Conservation (phyloP, 2,329 filamentous ascomycete species). For the Incumbomyces delicatus region DNA sequence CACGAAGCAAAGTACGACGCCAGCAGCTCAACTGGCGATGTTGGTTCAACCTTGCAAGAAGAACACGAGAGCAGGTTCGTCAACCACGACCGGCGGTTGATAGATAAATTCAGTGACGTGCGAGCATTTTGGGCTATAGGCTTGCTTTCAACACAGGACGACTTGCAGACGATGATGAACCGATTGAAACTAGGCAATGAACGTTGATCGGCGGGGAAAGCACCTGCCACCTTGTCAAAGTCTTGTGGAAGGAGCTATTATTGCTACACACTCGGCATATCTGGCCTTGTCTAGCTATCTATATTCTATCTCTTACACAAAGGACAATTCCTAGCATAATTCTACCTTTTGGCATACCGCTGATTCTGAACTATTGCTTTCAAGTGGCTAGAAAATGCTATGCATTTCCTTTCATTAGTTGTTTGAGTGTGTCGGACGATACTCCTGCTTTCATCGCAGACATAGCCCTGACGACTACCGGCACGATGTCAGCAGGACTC, state of each 20-base stretch:
- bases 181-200: not conserved
- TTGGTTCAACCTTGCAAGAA: conserved; percentile 8
- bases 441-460: not conserved
- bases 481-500: not conserved
- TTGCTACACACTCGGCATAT: no score
- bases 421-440: not conserved
- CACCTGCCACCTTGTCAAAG: no score
- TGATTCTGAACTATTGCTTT: no score
- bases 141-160: conserved; percentile 65
- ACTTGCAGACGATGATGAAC: conserved; percentile 53
- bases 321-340: no score
- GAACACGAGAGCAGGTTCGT: conserved; percentile 22
- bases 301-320: no score
- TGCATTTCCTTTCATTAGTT: conserved; percentile 2
- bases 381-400: not conserved
- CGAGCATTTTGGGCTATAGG: conserved; percentile 68
- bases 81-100: conserved; percentile 39
- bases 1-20: not conserved
- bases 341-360: no score
- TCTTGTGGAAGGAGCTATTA: no score
- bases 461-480: not conserved
- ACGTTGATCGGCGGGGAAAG: not conserved
- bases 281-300: no score
- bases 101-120: conserved; percentile 55
- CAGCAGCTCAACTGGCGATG: not conserved